phyloP scores from a whole-genome alignment of 176 grass and related monocot genomes.

The Juncus inflexus region DNA sequence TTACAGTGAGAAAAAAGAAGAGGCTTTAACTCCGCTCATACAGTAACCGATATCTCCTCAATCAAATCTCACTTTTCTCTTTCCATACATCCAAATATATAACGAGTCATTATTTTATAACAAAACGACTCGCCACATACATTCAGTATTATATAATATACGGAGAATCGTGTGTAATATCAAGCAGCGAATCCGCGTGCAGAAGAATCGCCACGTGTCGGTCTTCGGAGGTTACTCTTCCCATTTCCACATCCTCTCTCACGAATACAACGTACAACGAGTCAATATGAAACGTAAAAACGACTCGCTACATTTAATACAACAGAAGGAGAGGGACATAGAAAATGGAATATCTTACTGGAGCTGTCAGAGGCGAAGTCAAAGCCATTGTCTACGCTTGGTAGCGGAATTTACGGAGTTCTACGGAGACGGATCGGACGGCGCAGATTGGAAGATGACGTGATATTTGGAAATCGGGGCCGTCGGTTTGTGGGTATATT shows the following conservation, averaged over 20 bases:
- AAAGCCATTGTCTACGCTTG: constrained; percentile 20
- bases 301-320: constrained; percentile 14
- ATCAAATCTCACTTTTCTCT: too few species aligned
- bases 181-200: constrained; percentile 21
- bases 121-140: too few species aligned
- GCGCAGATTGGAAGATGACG: not conserved
- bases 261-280: not conserved
- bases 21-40: constrained; percentile 25
- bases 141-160: too few species aligned
- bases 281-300: not conserved
- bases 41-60: too few species aligned
- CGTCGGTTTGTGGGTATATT: constrained; percentile 24
- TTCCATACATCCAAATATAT: too few species aligned
- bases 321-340: not conserved
- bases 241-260: not conserved
- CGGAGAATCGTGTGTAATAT: too few species aligned
- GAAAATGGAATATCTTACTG: not conserved
- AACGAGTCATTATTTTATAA: too few species aligned
- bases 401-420: constrained; percentile 27
- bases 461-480: not conserved
- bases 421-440: constrained; percentile 23
- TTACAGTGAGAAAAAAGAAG: constrained; percentile 9
- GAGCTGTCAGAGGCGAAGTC: constrained; percentile 15
- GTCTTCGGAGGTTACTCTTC: constrained; percentile 10
- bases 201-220: constrained; percentile 19